Conservation (phyloP, 768 basidiomycete species). For the Mycena alexandri region DNA sequence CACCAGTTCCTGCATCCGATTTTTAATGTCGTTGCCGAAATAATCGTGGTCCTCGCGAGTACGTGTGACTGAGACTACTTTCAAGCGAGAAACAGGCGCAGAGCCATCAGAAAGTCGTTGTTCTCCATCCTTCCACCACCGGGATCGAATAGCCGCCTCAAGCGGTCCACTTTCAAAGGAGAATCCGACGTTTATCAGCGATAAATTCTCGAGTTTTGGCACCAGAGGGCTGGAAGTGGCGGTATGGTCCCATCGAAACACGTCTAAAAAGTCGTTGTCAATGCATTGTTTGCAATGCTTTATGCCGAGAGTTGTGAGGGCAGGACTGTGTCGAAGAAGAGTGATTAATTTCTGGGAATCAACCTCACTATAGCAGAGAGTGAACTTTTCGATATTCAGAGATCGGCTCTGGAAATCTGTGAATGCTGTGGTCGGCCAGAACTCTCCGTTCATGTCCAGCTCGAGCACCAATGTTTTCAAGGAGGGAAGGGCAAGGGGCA, state of each 20-base stretch:
- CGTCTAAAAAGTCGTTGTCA: neutral
- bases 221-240: neutral
- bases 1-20: neutral
- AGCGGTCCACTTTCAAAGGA: neutral
- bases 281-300: neutral
- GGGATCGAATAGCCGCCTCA: constrained; percentile 12
- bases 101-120: neutral
- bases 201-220: constrained; percentile 1
- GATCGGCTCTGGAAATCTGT: constrained; percentile 7
- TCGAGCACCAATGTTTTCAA: constrained; percentile 4
- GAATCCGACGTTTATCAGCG: neutral
- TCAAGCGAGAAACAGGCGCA: constrained; percentile 1
- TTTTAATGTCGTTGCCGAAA: neutral
- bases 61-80: neutral
- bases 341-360: neutral
- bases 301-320: constrained; percentile 1
- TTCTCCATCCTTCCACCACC: constrained; percentile 10
- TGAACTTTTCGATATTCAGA: constrained; percentile 8
- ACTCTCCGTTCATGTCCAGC: neutral
- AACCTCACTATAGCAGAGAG: neutral
- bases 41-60: neutral
- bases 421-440: constrained; percentile 14
- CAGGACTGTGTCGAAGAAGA: constrained; percentile 1
- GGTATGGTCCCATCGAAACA: constrained; percentile 1
- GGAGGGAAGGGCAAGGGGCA: constrained; percentile 22